phyloP scores from a whole-genome alignment of 495 filamentous ascomycete species.

The Trichoderma asperelloides region DNA sequence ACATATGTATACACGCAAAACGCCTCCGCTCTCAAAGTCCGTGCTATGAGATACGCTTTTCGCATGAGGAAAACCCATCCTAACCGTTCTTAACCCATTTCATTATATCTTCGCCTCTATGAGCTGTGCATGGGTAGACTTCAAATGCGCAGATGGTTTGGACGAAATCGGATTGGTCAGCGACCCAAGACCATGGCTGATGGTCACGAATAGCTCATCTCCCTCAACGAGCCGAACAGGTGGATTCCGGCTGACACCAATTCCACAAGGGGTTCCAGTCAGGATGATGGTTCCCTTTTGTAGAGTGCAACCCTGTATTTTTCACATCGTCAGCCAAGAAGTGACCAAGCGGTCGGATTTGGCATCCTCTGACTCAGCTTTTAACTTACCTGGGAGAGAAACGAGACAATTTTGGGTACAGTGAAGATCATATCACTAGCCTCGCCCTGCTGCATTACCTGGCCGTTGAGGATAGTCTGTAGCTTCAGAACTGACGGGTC shows the following conservation, averaged over 20 bases:
- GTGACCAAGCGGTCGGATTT: not conserved
- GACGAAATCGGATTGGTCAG: not conserved
- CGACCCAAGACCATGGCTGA: not conserved
- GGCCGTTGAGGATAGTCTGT: not conserved
- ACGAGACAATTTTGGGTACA: not conserved
- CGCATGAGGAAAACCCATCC: not conserved
- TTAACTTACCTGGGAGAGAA: not conserved
- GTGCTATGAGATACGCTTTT: not conserved
- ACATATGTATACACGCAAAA: not conserved
- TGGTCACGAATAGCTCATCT: not conserved
- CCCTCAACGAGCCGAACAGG: not conserved
- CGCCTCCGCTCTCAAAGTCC: not conserved
- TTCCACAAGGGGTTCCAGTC: not conserved
- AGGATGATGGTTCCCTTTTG: not conserved
- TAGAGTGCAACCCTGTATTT: not conserved
- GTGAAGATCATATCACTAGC: conserved; percentile 2
- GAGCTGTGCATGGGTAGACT: not conserved
- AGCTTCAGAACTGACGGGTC: not conserved
- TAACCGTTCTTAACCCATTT: not conserved
- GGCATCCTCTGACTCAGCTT: not conserved
- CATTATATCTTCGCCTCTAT: not conserved
- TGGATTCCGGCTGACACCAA: not conserved
- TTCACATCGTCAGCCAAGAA: not conserved
- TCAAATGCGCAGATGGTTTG: not conserved
- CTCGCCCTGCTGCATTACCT: not conserved